Evolutionary conservation across 306 rosid genomes (phyloP).

Genomic region (Castanopsis chinensis): DNA sequence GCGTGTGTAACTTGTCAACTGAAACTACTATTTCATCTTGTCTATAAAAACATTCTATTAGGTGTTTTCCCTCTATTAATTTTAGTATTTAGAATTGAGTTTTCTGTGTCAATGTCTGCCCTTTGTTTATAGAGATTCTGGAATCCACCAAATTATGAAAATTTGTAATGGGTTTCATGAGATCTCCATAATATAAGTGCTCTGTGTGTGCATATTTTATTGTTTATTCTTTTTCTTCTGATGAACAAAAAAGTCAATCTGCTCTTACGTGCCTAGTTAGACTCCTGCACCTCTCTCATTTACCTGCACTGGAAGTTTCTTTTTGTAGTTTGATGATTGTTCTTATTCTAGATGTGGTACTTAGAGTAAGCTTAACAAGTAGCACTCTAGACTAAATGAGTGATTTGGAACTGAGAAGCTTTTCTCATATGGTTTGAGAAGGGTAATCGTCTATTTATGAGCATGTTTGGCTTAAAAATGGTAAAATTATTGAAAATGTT

Average conservation of each 20-base stretch:
- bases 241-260: too few species aligned
- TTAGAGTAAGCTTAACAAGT: background rate
- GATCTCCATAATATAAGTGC: background rate
- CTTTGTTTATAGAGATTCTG: background rate
- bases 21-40: too few species aligned
- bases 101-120: background rate
- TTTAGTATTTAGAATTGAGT: background rate
- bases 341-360: background rate
- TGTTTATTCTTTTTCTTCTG: too few species aligned
- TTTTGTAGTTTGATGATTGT: background rate
- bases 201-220: too few species aligned
- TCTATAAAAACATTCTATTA: too few species aligned
- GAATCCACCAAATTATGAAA: background rate
- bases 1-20: too few species aligned
- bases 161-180: background rate
- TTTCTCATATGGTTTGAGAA: background rate
- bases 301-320: background rate
- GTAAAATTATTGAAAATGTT: background rate
- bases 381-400: background rate
- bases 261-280: too few species aligned
- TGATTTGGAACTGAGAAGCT: background rate
- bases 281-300: background rate
- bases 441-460: background rate
- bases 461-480: background rate
- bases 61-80: background rate